phyloP scores from a whole-genome alignment of 345 rosid genomes.

The Anacardium occidentale region DNA sequence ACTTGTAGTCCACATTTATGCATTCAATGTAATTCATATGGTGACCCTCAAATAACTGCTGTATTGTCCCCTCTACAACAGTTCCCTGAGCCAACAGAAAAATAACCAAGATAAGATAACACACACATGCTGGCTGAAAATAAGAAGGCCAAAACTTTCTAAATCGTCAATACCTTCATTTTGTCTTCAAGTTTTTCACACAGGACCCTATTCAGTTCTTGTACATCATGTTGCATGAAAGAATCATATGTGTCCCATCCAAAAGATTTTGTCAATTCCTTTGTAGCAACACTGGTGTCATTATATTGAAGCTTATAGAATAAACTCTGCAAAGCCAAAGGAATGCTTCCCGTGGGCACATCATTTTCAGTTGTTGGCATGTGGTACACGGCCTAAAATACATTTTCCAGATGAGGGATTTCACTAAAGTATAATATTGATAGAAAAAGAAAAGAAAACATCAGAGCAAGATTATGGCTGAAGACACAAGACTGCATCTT shows the following conservation, averaged over 20 bases:
- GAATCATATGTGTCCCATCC: constrained; percentile 99
- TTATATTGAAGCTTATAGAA: constrained; percentile 94
- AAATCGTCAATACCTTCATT: constrained; percentile 70
- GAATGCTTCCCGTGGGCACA: constrained; percentile 90
- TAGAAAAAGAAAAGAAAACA: neutral
- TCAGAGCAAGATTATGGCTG: constrained; percentile 14
- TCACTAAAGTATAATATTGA: neutral
- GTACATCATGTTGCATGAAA: constrained; percentile 99
- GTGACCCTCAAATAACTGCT: constrained; percentile 94
- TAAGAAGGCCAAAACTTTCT: constrained; percentile 8
- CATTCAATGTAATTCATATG: constrained; percentile 98
- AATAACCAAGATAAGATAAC: constrained; percentile 11
- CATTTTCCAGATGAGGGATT: constrained; percentile 21
- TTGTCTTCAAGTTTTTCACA: constrained; percentile 94
- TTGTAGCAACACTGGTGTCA: constrained; percentile 92
- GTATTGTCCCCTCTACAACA: constrained; percentile 98
- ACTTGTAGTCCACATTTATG: constrained; percentile 92
- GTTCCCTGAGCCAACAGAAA: constrained; percentile 60
- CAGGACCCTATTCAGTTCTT: constrained; percentile 92
- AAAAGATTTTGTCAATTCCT: constrained; percentile 91
- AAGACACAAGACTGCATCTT: constrained; percentile 21
- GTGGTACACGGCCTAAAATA: constrained; percentile 90
- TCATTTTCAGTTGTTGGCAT: constrained; percentile 99
- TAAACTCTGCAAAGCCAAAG: constrained; percentile 93
- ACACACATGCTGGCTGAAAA: constrained; percentile 13